Evolutionary conservation across 495 filamentous ascomycete genomes (phyloP), one percentile per base, ranked within the genome.

Genomic region (Trichoderma reesei): DNA sequence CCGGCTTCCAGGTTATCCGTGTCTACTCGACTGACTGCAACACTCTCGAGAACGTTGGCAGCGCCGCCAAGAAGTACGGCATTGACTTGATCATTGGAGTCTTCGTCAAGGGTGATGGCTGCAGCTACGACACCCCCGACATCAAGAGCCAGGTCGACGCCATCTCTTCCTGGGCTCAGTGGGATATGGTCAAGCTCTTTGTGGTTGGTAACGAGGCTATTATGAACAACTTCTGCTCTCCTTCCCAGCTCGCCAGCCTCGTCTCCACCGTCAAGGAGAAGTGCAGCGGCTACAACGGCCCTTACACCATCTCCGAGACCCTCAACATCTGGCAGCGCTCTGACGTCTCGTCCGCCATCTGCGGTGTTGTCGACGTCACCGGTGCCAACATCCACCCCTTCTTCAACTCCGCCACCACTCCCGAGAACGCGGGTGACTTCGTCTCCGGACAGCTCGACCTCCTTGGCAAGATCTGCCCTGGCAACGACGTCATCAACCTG

Each of bases 21-120:
- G 78, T 96, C 75, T 96, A 98, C 86, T 88, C 86, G 66, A 90
- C 91, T 69, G 92, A 96, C 84, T 98, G 93, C 83, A 81, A 79
- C 73, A 85, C 83, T 66, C 90, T 97, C 46, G 72, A 83, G 74
- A 87, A 80, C 73, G 85, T 96, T 64, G 90, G 89, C 66, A 72
- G 76, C 14, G 86, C 89, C 64, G 84, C 82, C 72, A 70, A 77
- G 60, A 68, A 75, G 60, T 72, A 86, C 73, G 85, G 86, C 60
- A 72, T 98, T 48, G 87, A 85, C 69, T 76, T 97, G 71, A 91
- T 97, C 74, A 70, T 91, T 65, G 93, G 93, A 76, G 78, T 97
- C 80, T 95, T 85, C 83, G 87, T 98, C 73, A 82, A 84, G 71
- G 72, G 75, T 64, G 75, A 75, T 65, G 88, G 87, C 66, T 82